Base-by-base conservation (phyloP, 2,329 filamentous ascomycete genomes). In the Diaporthe sp. region DNA sequence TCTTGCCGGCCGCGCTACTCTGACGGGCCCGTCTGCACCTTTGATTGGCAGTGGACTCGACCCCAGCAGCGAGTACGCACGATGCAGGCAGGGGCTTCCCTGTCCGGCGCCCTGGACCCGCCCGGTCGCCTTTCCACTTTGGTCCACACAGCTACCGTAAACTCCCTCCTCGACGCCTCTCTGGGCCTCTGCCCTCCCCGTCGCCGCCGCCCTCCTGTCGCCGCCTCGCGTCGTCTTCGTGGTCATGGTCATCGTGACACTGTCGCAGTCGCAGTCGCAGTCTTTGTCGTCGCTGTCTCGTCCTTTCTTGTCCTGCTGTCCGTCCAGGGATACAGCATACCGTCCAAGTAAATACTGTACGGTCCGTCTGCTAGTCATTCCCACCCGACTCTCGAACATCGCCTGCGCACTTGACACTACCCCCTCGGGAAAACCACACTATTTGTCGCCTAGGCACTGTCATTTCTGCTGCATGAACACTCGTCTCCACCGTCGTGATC, bases 381-480 rank as follows among this genome's bases (percentile, higher is more conserved):
- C 42, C 39, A 22, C 65, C 42, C 65, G 65, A 55, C 31, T 55
- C 49, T 70, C 65, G 49, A 55, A 70, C 65, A 8, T 70, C 65
- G 49, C 65, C 65, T 70, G 9, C 49, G 55, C 31, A 70, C 25
- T 55, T 70, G 49, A 70, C 65, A 70, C 47, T 55, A 55, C 65
- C 47, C 47, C 65, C 65, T 70, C 65, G 47, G 15, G 65, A 39
- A 70, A 70, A 55, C 65, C 47, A 55, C 65, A 70, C 65, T 70
- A 70, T 70, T 70, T 70, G 34, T 22, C 65, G 65, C 65, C 65
- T 70, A 70, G 65, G 55, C 65, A 70, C n/a, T 70, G 65, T 70
- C 65, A 70, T 70, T 70, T 70, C 65, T 70, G 65, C 65, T 70
- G 65, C 65, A 70, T 70, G 49, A 70, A 70, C 44, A 55, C 31